These are phyloP conservation scores for Mediolabrus comicus DNA, from an alignment of 108 stramenopile species.

Conservation along the genomic window DNA sequence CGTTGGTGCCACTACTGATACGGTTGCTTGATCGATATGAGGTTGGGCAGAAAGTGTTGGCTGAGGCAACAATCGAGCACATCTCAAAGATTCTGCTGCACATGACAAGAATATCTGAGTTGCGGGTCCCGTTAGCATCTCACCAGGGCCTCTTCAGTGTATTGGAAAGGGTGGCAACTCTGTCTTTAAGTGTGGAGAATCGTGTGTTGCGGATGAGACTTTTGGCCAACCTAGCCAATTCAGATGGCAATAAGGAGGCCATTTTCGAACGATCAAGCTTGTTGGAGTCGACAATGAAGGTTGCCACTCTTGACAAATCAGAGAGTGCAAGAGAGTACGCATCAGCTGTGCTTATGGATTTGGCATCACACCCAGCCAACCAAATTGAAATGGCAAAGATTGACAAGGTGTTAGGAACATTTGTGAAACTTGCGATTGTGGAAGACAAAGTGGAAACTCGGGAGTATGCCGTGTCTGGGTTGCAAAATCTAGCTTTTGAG, in stretches of 20 bases:
- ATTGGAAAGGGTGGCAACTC: constrained; percentile 49
- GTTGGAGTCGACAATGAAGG: constrained; percentile 57
- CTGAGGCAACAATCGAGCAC: constrained; percentile 60
- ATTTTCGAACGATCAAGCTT: constrained; percentile 54
- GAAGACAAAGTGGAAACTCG: constrained; percentile 61
- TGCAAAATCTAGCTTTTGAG: constrained; percentile 83
- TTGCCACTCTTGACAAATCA: constrained; percentile 65
- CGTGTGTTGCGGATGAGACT: constrained; percentile 64
- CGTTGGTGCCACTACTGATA: constrained; percentile 59
- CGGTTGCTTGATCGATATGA: constrained; percentile 65
- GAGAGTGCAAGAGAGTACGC: constrained; percentile 73
- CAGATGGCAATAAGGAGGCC: constrained; percentile 70
- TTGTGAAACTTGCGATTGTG: constrained; percentile 74
- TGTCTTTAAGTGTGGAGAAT: constrained; percentile 55
- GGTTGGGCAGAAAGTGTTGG: constrained; percentile 24
- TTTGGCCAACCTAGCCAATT: constrained; percentile 75
- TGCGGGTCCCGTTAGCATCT: constrained; percentile 51
- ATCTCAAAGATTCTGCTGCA: constrained; percentile 64
- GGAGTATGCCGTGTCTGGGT: constrained; percentile 79
- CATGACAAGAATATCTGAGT: constrained; percentile 61
- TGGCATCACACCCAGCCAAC: constrained; percentile 67
- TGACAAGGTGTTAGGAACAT: constrained; percentile 70
- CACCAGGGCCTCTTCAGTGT: constrained; percentile 63
- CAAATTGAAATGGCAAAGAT: constrained; percentile 74
- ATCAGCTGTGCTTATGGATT: constrained; percentile 75